phyloP scores from a whole-genome alignment of 1,284 basidiomycete genomes.

The Ustilago tritici region DNA sequence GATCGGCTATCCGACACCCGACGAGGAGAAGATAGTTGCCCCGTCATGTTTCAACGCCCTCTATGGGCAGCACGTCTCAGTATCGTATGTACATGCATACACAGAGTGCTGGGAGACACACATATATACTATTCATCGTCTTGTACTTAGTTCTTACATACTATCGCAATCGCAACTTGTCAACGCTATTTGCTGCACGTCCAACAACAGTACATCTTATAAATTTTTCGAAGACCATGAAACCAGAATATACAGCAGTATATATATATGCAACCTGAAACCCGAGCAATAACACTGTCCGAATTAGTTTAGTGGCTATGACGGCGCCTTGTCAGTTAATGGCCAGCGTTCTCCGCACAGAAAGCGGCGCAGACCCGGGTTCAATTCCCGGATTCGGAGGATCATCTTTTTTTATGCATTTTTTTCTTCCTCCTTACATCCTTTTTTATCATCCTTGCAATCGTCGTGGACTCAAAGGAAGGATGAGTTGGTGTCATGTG shows the following conservation, averaged over 20 bases:
- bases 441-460: background rate
- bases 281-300: constrained; percentile 12
- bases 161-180: background rate
- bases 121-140: no score
- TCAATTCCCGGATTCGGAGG: constrained; percentile 61
- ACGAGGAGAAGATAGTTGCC: no score
- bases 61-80: no score
- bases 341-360: constrained; percentile 33
- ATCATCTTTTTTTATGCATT: background rate
- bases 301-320: constrained; percentile 64
- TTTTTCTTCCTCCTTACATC: background rate
- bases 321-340: constrained; percentile 57
- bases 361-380: constrained; percentile 58
- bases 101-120: no score
- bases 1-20: no score
- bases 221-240: no score
- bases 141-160: no score
- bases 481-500: no score
- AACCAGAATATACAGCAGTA: background rate
- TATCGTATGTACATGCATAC: no score
- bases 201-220: background rate
- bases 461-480: background rate
- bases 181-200: background rate
- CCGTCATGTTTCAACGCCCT: no score
- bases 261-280: background rate